Base-by-base conservation (phyloP, 2,329 filamentous ascomycete genomes). In the Sporothrix inflata region DNA sequence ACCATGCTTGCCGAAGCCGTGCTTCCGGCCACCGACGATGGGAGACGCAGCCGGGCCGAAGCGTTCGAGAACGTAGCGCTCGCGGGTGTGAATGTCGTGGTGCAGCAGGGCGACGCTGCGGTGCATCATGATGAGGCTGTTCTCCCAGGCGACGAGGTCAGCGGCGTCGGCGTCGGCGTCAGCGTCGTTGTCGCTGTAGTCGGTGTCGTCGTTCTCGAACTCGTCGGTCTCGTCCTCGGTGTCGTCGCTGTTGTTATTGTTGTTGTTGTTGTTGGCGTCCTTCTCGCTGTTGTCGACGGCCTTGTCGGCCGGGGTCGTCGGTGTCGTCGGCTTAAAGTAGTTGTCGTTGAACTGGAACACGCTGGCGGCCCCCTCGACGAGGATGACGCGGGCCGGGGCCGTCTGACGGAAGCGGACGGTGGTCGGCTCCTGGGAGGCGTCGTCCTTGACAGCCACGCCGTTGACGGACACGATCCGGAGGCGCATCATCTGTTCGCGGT, bases 341-440 rank as follows among this genome's bases (percentile, higher is more conserved):
- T 24, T 16, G 68, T 66, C 70, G 69, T 73, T 40, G 45, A 74
- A 72, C 73, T 74, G 70, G 74, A 76, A 73, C 71, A 81, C 76
- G n/a, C 79, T 79, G 24, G 79, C 80, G 24, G 82, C 80, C 4
- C 82, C 82, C 61, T 84, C 81, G 70, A 86, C 78, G 9, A 82
- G 80, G 45, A 83, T 77, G 40, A 87, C 81, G 61, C 81, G 78
- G 24, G 81, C 79, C 0, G 85, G 83, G 1, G 77, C 75, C 6
- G 80, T 81, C 76, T 87, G 85, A 75, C 81, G 82, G 77, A 88
- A 87, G 19, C 82, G 80, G 71, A 84, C 77, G 24, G 80, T 80
- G 72, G 87, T 84, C 8, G 79, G 79, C 49, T 81, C 76, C 72
- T 82, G 78, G 27, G 81, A 76, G 12, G 45, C 42, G n/a, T 66